These are phyloP conservation scores for Tylopilus sp. DNA, from an alignment of 768 basidiomycete genomes.

Conservation along the genomic window DNA sequence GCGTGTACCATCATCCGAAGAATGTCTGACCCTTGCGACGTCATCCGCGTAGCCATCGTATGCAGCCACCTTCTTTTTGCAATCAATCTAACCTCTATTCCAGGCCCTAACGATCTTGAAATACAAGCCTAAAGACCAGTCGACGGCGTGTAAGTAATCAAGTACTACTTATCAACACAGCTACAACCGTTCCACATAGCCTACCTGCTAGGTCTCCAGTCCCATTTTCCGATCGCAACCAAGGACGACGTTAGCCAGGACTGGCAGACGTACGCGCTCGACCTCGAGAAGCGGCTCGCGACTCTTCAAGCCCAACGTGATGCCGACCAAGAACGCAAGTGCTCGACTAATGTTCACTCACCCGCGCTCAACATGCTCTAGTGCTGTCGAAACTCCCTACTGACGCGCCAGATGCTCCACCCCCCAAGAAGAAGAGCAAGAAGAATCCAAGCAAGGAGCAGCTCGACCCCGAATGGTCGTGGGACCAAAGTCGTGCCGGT, in stretches of 20 bases:
- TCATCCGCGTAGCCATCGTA: slow-evolving; percentile 26
- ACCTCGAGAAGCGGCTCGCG: slow-evolving; percentile 26
- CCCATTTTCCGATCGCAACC: slow-evolving; percentile 21
- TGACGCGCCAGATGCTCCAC: slow-evolving; percentile 18
- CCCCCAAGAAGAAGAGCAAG: slow-evolving; percentile 27
- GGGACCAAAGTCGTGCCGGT: slow-evolving; percentile 23
- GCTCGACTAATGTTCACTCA: neutral
- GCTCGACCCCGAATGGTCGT: slow-evolving; percentile 16
- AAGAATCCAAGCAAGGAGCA: slow-evolving; percentile 17
- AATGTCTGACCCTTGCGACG: slow-evolving; percentile 15
- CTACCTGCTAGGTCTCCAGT: slow-evolving; percentile 26
- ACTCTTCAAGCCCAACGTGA: slow-evolving; percentile 19
- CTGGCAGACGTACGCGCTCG: slow-evolving; percentile 29
- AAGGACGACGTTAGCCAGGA: neutral
- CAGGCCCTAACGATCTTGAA: slow-evolving; percentile 25
- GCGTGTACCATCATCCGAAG: neutral
- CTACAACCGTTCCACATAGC: slow-evolving; percentile 14
- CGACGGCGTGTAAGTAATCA: slow-evolving; percentile 16
- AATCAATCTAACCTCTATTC: neutral
- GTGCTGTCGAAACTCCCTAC: slow-evolving; percentile 20
- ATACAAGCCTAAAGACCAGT: slow-evolving; percentile 24
- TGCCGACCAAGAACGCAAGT: slow-evolving; percentile 24
- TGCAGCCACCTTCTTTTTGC: neutral
- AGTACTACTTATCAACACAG: neutral
- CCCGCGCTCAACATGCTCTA: neutral